Evolutionary conservation across 192 early-diverging fungal genomes (phyloP).

Genomic region (Backusella sp.): DNA sequence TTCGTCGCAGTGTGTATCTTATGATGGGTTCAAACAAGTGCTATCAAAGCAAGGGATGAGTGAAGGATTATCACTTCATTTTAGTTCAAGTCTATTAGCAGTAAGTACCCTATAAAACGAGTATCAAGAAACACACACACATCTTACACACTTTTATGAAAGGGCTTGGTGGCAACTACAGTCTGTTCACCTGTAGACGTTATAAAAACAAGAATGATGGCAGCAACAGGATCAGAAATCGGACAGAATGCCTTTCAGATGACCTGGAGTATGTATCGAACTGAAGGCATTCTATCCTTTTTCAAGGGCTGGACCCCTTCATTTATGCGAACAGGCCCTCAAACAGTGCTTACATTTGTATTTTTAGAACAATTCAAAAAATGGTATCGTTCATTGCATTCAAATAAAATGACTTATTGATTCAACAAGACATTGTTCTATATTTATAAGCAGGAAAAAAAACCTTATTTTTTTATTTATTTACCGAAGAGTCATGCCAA

Average conservation of each 20-base stretch:
- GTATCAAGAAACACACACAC: neutral
- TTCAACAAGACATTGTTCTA: neutral
- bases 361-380: constrained; percentile 75
- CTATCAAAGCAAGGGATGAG: constrained; percentile 54
- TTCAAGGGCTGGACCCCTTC: constrained; percentile 88
- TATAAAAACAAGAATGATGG: constrained; percentile 88
- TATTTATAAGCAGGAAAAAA: neutral
- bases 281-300: constrained; percentile 66
- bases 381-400: constrained; percentile 15
- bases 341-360: constrained; percentile 83
- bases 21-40: constrained; percentile 78
- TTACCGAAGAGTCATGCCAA: neutral
- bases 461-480: neutral
- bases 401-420: neutral
- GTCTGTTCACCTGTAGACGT: constrained; percentile 79
- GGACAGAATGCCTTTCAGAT: constrained; percentile 27
- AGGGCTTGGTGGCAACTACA: constrained; percentile 75
- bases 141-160: neutral
- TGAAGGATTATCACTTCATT: constrained; percentile 68
- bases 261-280: constrained; percentile 55
- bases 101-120: constrained; percentile 41
- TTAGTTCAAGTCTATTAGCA: constrained; percentile 68
- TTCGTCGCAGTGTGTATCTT: constrained; percentile 66
- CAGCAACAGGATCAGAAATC: constrained; percentile 47
- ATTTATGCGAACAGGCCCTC: constrained; percentile 79